Conservation (phyloP, 345 rosid genomes). For the Schrenkiella parvula region DNA sequence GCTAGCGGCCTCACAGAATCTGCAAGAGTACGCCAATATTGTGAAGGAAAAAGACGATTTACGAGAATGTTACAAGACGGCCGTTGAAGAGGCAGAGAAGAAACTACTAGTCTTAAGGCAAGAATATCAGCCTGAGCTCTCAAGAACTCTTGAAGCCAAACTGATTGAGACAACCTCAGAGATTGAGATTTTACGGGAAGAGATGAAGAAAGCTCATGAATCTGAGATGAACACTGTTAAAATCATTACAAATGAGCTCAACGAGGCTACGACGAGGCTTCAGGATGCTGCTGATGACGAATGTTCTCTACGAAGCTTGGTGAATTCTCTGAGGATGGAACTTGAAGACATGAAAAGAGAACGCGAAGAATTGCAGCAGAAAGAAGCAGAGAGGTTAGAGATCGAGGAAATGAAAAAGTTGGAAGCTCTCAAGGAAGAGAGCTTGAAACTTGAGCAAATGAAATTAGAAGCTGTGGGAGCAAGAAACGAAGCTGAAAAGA, state of each 20-base stretch:
- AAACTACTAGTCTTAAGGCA: conserved; percentile 39
- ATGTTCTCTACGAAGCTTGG: conserved; percentile 43
- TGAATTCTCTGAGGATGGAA: conserved; percentile 44
- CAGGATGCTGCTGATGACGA: conserved; percentile 62
- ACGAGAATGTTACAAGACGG: conserved; percentile 35
- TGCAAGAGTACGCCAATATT: conserved; percentile 41
- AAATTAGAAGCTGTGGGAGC: conserved; percentile 46
- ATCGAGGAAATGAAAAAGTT: conserved; percentile 3
- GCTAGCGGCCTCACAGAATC: conserved; percentile 45
- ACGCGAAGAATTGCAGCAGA: conserved; percentile 28
- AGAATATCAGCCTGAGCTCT: conserved; percentile 50
- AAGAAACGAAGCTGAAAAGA: conserved; percentile 50
- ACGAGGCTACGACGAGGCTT: conserved; percentile 61
- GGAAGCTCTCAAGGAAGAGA: conserved; percentile 28
- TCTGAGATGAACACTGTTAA: conserved; percentile 39
- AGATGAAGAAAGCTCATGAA: conserved; percentile 59
- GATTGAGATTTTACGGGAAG: conserved; percentile 55
- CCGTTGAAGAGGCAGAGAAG: conserved; percentile 47
- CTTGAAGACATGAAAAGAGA: conserved; percentile 52
- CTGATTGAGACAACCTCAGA: conserved; percentile 53
- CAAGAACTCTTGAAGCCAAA: conserved; percentile 45
- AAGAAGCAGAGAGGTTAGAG: conserved; percentile 36
- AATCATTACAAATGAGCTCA: conserved; percentile 51
- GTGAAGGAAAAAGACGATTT: conserved; percentile 45
- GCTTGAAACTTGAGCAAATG: conserved; percentile 36